A percentile compares a stretch with the other conserved stretches of the same genome.
phyloP scores from a whole-genome alignment of 768 basidiomycete species.

The Rubroboletus satanas region DNA sequence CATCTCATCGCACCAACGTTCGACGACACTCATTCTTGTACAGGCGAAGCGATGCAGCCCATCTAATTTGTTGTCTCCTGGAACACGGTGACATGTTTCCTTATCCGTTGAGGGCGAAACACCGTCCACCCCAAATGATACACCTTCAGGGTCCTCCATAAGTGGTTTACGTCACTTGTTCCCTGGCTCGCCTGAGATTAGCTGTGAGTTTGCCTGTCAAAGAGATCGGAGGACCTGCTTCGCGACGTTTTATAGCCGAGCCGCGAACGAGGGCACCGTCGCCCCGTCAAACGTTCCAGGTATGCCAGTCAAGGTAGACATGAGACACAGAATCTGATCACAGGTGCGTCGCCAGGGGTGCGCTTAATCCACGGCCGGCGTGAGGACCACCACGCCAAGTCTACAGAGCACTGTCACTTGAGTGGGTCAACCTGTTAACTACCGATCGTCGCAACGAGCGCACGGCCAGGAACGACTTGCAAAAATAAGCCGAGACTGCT shows the following conservation, averaged over 20 bases:
- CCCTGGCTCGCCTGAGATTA: conserved; percentile 14
- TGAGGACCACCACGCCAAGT: neutral
- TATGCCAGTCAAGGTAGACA: neutral
- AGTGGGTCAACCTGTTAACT: neutral
- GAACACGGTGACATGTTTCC: neutral
- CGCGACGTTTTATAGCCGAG: neutral
- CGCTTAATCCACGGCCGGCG: neutral
- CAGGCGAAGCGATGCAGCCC: neutral
- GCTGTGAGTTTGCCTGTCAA: conserved; percentile 2
- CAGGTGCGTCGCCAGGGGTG: conserved; percentile 9
- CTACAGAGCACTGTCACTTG: neutral
- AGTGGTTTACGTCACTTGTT: conserved; percentile 5
- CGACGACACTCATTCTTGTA: neutral
- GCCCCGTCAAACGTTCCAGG: neutral
- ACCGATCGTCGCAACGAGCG: neutral
- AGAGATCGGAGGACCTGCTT: conserved; percentile 3
- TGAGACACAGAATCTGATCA: conserved; percentile 9
- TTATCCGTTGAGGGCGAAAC: neutral
- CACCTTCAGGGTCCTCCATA: conserved; percentile 1
- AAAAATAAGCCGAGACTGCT: neutral
- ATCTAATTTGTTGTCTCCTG: conserved; percentile 3
- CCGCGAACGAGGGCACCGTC: neutral
- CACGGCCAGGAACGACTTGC: neutral
- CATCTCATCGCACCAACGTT: conserved; percentile 1
- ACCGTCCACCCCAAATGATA: neutral